These are phyloP conservation scores for Suillus subalutaceus DNA, from an alignment of 768 basidiomycete species.

Conservation along the genomic window DNA sequence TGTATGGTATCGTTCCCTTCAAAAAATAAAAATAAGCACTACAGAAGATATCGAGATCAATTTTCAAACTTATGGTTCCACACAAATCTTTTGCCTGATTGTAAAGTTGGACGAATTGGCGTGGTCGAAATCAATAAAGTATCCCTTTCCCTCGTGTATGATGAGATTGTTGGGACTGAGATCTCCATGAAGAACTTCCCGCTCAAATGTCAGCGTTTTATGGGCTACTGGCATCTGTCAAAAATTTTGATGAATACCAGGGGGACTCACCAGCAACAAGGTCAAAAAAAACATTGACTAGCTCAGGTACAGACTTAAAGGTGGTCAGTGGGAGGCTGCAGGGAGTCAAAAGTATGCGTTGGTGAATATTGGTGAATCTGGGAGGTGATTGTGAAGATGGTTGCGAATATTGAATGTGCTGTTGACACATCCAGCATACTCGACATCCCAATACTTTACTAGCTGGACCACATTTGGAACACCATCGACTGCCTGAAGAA, in stretches of 20 bases:
- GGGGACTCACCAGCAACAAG: conserved; percentile 3
- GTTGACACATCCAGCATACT: not conserved
- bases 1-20: not conserved
- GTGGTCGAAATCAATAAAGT: not conserved
- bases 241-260: not conserved
- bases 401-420: not conserved
- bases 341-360: not conserved
- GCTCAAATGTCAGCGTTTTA: not conserved
- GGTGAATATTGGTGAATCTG: not conserved
- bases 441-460: not conserved
- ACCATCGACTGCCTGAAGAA: not conserved
- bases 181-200: not conserved
- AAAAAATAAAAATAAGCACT: not conserved
- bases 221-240: not conserved
- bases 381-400: not conserved
- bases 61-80: not conserved
- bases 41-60: not conserved
- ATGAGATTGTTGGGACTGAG: not conserved
- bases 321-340: not conserved
- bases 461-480: not conserved
- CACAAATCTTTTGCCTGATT: not conserved
- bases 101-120: not conserved
- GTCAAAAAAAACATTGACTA: not conserved
- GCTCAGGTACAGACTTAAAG: not conserved
- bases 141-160: not conserved